Conservation (phyloP, 352 stramenopile genomes). For the Halophytophthora batemanensis region DNA sequence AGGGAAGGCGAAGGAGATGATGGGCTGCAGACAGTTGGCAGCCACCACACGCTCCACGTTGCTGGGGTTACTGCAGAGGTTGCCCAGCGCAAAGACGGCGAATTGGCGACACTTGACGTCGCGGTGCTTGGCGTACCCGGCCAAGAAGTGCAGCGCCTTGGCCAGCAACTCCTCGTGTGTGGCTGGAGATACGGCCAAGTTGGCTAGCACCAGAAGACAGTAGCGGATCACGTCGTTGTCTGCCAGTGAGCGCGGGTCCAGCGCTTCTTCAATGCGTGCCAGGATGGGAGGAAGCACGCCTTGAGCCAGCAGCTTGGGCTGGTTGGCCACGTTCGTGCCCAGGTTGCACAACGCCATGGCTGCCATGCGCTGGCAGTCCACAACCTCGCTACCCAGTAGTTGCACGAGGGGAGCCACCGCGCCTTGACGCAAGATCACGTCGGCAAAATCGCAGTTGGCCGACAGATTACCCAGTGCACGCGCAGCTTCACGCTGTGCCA, state of each 20-base stretch:
- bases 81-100: conserved; percentile 93
- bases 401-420: conserved; percentile 82
- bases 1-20: conserved; percentile 95
- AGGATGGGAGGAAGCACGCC: conserved; percentile 89
- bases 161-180: conserved; percentile 85
- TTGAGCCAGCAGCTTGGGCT: conserved; percentile 86
- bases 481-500: conserved; percentile 91
- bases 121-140: conserved; percentile 91
- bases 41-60: conserved; percentile 90
- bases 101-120: conserved; percentile 97
- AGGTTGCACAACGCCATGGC: conserved; percentile 95
- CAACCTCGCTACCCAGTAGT: conserved; percentile 87
- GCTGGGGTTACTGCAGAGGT: conserved; percentile 91
- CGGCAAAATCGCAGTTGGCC: conserved; percentile 94
- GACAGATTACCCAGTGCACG: conserved; percentile 93
- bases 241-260: conserved; percentile 90
- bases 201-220: conserved; percentile 92
- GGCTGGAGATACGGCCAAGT: conserved; percentile 85
- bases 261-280: conserved; percentile 81
- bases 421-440: conserved; percentile 89
- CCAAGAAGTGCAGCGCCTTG: conserved; percentile 82
- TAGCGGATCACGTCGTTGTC: conserved; percentile 96
- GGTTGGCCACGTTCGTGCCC: conserved; percentile 93
- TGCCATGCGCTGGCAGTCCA: conserved; percentile 94
- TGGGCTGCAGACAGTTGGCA: conserved; percentile 87